phyloP scores from a whole-genome alignment of 2,329 filamentous ascomycete species.

The Colletotrichum coccodes region DNA sequence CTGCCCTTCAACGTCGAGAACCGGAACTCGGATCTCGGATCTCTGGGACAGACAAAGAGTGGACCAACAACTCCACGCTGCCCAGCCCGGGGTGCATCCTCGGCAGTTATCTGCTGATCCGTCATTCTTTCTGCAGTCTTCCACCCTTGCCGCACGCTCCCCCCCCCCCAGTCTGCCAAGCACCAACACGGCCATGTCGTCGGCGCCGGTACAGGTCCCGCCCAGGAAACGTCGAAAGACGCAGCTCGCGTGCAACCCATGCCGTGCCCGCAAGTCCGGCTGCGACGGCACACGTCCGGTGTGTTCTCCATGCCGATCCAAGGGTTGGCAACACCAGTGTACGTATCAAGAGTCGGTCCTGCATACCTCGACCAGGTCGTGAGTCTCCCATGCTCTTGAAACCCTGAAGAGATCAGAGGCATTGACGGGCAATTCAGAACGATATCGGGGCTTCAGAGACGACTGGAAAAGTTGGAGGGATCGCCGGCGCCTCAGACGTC shows the following conservation, averaged over 20 bases:
- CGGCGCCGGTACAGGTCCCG: not conserved
- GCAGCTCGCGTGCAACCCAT: constrained; percentile 13
- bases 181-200: not conserved
- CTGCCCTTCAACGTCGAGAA: not conserved
- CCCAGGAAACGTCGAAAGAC: constrained; percentile 12
- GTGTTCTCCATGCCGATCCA: constrained; percentile 1
- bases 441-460: not conserved
- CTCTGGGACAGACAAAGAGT: not conserved
- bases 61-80: not conserved
- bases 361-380: constrained; percentile 1
- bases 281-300: constrained; percentile 16
- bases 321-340: constrained; percentile 1
- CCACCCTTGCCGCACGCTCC: too few species aligned
- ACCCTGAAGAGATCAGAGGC: accelerated
- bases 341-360: constrained; percentile 14
- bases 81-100: not conserved
- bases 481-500: not conserved
- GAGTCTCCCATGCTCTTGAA: accelerated
- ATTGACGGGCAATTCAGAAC: not conserved
- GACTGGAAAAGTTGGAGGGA: not conserved
- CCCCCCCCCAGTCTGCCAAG: not conserved
- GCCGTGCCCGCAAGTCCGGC: constrained; percentile 19
- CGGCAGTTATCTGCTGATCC: constrained; percentile 7
- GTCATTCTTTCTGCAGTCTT: not conserved
- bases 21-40: not conserved